A percentile compares a stretch with the other conserved stretches of the same genome.
Conservation (phyloP, 306 rosid genomes). For the Acacia melanoxylon region DNA sequence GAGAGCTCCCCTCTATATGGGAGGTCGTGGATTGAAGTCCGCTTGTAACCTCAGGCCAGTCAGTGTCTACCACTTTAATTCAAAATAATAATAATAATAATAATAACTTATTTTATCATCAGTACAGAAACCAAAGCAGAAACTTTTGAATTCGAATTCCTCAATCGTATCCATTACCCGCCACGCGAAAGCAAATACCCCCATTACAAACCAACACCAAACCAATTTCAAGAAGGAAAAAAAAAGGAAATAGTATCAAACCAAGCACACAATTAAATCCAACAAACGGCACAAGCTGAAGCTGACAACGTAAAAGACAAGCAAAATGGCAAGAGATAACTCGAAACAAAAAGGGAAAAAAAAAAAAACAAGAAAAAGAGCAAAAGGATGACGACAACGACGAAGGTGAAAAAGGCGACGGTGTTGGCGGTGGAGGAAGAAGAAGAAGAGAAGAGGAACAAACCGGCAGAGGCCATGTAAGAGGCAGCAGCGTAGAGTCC, state of each 20-base stretch:
- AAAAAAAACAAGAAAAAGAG: not conserved
- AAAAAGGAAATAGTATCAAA: not conserved
- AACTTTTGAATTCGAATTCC: not conserved
- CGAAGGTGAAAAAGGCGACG: not conserved
- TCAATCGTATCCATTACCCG: not conserved
- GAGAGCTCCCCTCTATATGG: too few species aligned
- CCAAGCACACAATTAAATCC: not conserved
- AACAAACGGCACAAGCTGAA: not conserved
- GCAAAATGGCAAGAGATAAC: not conserved
- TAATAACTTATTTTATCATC: not conserved
- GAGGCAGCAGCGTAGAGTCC: slow-evolving; percentile 71
- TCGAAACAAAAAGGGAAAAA: not conserved
- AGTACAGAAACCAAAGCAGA: not conserved
- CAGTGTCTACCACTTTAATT: too few species aligned
- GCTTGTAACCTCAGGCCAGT: too few species aligned
- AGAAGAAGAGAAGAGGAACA: not conserved
- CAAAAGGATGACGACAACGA: not conserved
- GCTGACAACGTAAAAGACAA: not conserved
- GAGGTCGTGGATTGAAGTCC: too few species aligned
- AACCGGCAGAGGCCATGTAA: slow-evolving; percentile 74
- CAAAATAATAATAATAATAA: too few species aligned
- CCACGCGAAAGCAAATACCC: not conserved
- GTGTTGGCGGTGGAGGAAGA: not conserved
- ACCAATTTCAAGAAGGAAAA: not conserved
- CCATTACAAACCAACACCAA: not conserved